Evolutionary conservation across 2,329 filamentous ascomycete species (phyloP).

Genomic region (Cadophora malorum): DNA sequence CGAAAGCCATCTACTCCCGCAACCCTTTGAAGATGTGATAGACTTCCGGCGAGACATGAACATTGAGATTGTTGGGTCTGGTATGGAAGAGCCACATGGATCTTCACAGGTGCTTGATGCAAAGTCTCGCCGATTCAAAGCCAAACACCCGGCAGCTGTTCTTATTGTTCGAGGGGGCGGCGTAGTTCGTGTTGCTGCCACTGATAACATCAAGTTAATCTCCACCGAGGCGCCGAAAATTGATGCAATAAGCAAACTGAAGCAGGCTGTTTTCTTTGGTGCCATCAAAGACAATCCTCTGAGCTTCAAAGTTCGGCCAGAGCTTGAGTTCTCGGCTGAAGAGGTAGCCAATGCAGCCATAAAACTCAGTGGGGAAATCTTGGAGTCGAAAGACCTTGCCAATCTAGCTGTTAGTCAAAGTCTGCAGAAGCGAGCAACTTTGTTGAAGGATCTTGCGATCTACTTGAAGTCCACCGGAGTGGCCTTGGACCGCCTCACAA

Average conservation of each 20-base stretch:
- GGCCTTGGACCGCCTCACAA: conserved; percentile 68
- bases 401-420: conserved; percentile 81
- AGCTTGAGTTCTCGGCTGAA: conserved; percentile 68
- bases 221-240: conserved; percentile 66
- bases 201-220: conserved; percentile 65
- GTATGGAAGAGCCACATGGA: conserved; percentile 63
- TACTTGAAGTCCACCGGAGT: conserved; percentile 72
- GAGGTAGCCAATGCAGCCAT: conserved; percentile 81
- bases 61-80: conserved; percentile 68
- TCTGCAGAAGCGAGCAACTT: conserved; percentile 73
- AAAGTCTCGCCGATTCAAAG: conserved; percentile 59
- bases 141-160: conserved; percentile 67
- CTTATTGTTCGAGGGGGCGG: conserved; percentile 69
- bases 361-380: conserved; percentile 79
- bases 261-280: conserved; percentile 94
- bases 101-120: conserved; percentile 50
- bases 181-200: conserved; percentile 63
- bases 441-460: conserved; percentile 75
- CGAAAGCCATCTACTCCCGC: conserved; percentile 66
- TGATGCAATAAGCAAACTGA: conserved; percentile 86
- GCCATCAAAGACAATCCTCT: conserved; percentile 83
- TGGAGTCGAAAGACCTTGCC: conserved; percentile 76
- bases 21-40: conserved; percentile 85
- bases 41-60: conserved; percentile 73
- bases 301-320: conserved; percentile 75